These are phyloP conservation scores for Antitrichia curtipendula DNA, from an alignment of 225 moss, liverwort and hornwort species.

Conservation along the genomic window DNA sequence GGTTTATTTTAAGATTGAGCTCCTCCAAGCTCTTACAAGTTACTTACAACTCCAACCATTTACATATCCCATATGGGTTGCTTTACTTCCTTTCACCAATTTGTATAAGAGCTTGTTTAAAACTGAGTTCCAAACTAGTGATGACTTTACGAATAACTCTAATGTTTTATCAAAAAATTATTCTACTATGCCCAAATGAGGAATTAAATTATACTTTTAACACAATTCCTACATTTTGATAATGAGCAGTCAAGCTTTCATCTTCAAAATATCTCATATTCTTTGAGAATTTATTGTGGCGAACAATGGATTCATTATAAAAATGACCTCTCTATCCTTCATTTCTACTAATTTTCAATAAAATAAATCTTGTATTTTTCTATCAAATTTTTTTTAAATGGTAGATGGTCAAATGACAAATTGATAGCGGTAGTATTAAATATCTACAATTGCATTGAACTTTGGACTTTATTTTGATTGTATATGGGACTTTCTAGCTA, in stretches of 20 bases:
- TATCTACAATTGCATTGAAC: background rate
- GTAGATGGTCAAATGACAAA: background rate
- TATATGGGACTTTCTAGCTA: background rate
- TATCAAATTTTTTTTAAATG: accelerated
- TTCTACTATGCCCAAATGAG: too few species aligned
- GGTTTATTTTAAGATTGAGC: too few species aligned
- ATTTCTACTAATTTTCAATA: background rate
- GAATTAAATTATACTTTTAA: too few species aligned
- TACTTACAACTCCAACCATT: too few species aligned
- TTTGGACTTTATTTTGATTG: background rate
- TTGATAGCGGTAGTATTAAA: background rate
- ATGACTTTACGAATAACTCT: too few species aligned
- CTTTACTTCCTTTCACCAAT: too few species aligned
- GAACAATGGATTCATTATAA: background rate
- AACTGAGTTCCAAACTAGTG: too few species aligned
- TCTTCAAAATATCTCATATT: background rate
- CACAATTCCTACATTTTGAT: accelerated
- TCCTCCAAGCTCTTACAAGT: too few species aligned
- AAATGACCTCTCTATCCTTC: background rate
- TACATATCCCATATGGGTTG: too few species aligned
- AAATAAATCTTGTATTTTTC: background rate
- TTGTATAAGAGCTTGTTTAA: too few species aligned
- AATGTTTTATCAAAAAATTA: background rate
- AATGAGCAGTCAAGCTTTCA: background rate
- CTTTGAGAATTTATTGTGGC: background rate